Base-by-base conservation (phyloP, 805 yeast genomes). In the Candida alai region DNA sequence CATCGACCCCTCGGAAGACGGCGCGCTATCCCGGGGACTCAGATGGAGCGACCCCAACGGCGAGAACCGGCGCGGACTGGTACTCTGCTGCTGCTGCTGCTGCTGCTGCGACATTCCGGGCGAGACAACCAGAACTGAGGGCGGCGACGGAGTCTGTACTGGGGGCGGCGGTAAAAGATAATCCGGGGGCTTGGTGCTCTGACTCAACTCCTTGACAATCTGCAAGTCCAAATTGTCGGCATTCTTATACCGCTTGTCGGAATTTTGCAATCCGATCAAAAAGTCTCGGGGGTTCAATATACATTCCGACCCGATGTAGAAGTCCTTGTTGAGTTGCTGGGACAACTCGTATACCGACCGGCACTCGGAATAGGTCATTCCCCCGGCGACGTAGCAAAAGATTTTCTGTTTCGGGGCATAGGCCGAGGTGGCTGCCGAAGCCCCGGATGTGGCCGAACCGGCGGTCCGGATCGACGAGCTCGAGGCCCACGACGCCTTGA, bases 351-450 rank as follows among this genome's bases (percentile, higher is more conserved):
- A 80, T 4, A 80, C 78, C 9, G 85, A 72, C 42, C 90, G 73
- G 19, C 83, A 62, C 56, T 93, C 99, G 2, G 89, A 74, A 44
- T 81, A 76, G 0, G 97, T 86, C 14, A 84, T 59, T 6, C 97
- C 98, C 15, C 99, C 99, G 2, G 95, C 82, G 18, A 87, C 73
- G 51, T 78, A 93, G 37, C 88, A 75, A 44, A 89, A 74, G 6
- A 89, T 66, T 32, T 93, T 66, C 51, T 86, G 96, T 44, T 78
- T 59, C 15, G 58, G 48, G 21, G 41, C 48, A 28, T 32, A 54
- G 14, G 21, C 30, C 9, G 30, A 19, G 15, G 23, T 23, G 5
- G 16, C 19, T 4, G 32, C 20, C 11, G 15, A 16, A 15, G 30
- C 18, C 9, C n/a, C 3, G 9, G 27, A 9, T 24, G 27, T 13